Base-by-base conservation (phyloP, 306 rosid species). In the Malus sylvestris region DNA sequence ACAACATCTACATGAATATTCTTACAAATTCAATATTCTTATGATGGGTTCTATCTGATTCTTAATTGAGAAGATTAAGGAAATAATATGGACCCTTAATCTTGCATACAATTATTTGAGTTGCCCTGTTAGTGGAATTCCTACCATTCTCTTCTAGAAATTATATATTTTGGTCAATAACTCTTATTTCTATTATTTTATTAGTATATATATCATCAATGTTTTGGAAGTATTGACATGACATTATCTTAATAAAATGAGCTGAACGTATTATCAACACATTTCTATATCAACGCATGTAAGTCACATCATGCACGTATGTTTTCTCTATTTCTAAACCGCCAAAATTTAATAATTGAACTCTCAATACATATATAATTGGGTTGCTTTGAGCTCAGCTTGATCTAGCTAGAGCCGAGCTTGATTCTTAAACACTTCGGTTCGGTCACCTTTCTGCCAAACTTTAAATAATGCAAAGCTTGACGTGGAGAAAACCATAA, bases 401-500 rank as follows among this genome's bases (percentile, higher is more conserved):
- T 60, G 30, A 60, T 59, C 38, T 18, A 62, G 76, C 42, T 53
- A 59, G 68, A 42, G 68, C 44, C 68, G 20, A 25, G 55, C 38
- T 49, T 1, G 67, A 73, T 60, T 60, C 59, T 73, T 60, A 11
- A 44, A 73, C 14, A 27, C 59, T 11, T 32, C 4, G 20, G 9
- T 73, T 33, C 35, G 40, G 40, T 35, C 58, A 62, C 25, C 64
- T 19, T 6, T 20, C n/a, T 20, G 15, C 16, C 44, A 27, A 6
- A 62, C 30, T 11, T 10, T 25, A 42, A 74, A 62, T 62, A 27
- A 44, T 45, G 70, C 45, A 27, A 25, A 42, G 19, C 77, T 16
- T 42, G 68, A 73, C 30, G 68, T 73, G 77, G 57, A 60, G 44
- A 73, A 58, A 61, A 16, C 44, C 42, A 62, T 74, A 53, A 30